Percentiles rank a stretch among this genome's conserved stretches.
These are phyloP conservation scores for Clonostachys rhizophaga DNA, from an alignment of 2,329 filamentous ascomycete genomes.

Conservation along the genomic window DNA sequence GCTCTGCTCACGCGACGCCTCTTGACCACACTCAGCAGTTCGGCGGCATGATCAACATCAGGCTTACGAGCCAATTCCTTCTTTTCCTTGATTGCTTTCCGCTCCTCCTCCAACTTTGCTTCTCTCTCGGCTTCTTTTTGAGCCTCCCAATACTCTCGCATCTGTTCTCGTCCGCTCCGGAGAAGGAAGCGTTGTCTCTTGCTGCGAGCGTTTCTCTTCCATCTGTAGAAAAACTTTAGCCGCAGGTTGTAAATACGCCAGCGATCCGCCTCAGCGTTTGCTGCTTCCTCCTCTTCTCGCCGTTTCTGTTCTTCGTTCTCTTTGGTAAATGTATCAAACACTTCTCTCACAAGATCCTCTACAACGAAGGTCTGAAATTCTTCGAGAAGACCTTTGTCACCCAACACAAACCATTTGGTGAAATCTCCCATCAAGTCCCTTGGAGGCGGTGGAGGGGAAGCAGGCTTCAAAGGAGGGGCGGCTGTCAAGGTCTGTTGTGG, in stretches of 20 bases:
- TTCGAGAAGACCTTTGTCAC: conserved; percentile 47
- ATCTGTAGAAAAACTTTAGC: conserved; percentile 52
- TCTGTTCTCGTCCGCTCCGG: conserved; percentile 43
- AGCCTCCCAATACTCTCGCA: conserved; percentile 37
- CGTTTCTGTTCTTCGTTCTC: conserved; percentile 33
- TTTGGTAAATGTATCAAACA: conserved; percentile 31
- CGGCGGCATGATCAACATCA: conserved; percentile 22
- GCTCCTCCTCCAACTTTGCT: conserved; percentile 10
- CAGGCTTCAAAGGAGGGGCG: too few species aligned
- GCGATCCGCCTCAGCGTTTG: conserved; percentile 39
- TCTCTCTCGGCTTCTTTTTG: conserved; percentile 28
- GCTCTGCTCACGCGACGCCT: conserved; percentile 19
- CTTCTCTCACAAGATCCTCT: conserved; percentile 34
- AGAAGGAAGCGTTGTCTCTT: conserved; percentile 45
- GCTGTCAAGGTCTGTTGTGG: too few species aligned
- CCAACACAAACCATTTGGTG: conserved; percentile 48
- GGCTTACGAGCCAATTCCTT: conserved; percentile 9
- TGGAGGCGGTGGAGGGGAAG: conserved; percentile 5
- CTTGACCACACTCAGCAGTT: conserved; percentile 24
- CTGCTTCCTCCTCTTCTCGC: conserved; percentile 41
- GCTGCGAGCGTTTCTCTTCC: conserved; percentile 44
- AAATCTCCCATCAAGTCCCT: conserved; percentile 43
- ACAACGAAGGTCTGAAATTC: conserved; percentile 42
- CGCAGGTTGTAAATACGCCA: conserved; percentile 44
- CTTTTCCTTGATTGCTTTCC: conserved; percentile 7